Evolutionary conservation across 352 stramenopile species (phyloP).

Genomic region (Aphanomyces cochlioides): DNA sequence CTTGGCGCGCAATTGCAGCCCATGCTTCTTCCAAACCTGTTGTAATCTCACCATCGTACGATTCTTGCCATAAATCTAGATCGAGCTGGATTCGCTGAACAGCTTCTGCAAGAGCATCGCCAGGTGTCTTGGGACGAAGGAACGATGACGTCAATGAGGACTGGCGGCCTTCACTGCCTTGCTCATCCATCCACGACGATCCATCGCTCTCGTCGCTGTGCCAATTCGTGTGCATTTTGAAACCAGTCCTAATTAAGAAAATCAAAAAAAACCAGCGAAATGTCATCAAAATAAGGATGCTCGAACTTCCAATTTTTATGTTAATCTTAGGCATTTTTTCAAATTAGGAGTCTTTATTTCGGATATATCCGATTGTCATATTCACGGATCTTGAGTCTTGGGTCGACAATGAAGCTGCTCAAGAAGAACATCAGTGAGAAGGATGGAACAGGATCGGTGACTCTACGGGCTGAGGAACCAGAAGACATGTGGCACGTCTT

Average conservation of each 20-base stretch:
- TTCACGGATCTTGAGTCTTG: constrained; percentile 7
- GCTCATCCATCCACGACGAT: constrained; percentile 10
- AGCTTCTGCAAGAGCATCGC: not conserved
- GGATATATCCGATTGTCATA: not conserved
- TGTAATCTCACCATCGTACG: not conserved
- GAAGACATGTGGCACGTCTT: constrained; percentile 99
- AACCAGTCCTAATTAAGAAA: not conserved
- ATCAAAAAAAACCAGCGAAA: too few species aligned
- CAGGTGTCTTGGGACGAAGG: not conserved
- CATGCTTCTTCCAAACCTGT: constrained; percentile 18
- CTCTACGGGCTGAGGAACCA: constrained; percentile 91
- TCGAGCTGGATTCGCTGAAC: constrained; percentile 9
- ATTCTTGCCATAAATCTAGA: constrained; percentile 7
- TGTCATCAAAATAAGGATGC: not conserved
- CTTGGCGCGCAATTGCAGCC: constrained; percentile 1
- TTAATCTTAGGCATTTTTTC: not conserved
- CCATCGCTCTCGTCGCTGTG: constrained; percentile 16
- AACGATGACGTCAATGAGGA: not conserved
- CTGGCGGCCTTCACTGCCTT: not conserved
- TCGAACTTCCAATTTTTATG: not conserved
- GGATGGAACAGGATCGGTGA: constrained; percentile 89
- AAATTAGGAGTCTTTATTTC: not conserved
- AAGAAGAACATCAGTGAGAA: constrained; percentile 93
- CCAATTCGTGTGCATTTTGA: constrained; percentile 18
- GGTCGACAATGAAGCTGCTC: constrained; percentile 81